Conservation (phyloP, 2,329 filamentous ascomycete species). For the Leptographium procerum region DNA sequence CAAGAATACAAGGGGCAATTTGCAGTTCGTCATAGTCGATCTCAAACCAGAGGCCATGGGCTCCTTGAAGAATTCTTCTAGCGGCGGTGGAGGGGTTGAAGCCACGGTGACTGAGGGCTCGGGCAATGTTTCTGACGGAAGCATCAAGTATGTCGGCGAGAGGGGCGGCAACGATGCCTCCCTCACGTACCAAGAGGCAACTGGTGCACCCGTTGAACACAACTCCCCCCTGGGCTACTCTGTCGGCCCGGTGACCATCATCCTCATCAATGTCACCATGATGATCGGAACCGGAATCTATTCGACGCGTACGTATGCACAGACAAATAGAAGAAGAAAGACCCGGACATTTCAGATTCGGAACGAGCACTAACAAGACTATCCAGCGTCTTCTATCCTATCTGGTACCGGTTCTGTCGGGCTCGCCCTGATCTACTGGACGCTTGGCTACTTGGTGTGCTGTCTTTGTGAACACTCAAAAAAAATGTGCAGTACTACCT, state of each 20-base stretch:
- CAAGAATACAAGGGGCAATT: too few relatives aligned
- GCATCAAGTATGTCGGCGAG: conserved; percentile 6
- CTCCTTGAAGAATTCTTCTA: background rate
- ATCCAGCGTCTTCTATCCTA: conserved; percentile 44
- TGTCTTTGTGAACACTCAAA: background rate
- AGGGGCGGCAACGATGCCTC: conserved; percentile 14
- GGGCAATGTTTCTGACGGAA: conserved; percentile 1
- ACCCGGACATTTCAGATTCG: background rate
- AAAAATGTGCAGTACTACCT: background rate
- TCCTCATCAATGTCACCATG: conserved; percentile 48
- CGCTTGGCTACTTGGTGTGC: conserved; percentile 49
- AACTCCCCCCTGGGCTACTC: conserved; percentile 49
- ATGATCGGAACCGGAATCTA: conserved; percentile 54
- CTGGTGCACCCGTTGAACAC: conserved; percentile 48
- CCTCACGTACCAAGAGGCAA: conserved; percentile 37
- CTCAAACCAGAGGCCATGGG: background rate
- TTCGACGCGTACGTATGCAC: conserved; percentile 43
- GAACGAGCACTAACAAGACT: background rate
- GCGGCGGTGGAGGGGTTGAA: background rate
- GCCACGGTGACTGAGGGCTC: background rate
- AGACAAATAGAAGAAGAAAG: too few relatives aligned
- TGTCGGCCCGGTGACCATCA: conserved; percentile 42
- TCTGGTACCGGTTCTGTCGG: conserved; percentile 50
- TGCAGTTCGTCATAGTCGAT: background rate
- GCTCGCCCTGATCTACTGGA: conserved; percentile 52